phyloP scores from a whole-genome alignment of 2,329 filamentous ascomycete species.

The Podosphaera aphanis region DNA sequence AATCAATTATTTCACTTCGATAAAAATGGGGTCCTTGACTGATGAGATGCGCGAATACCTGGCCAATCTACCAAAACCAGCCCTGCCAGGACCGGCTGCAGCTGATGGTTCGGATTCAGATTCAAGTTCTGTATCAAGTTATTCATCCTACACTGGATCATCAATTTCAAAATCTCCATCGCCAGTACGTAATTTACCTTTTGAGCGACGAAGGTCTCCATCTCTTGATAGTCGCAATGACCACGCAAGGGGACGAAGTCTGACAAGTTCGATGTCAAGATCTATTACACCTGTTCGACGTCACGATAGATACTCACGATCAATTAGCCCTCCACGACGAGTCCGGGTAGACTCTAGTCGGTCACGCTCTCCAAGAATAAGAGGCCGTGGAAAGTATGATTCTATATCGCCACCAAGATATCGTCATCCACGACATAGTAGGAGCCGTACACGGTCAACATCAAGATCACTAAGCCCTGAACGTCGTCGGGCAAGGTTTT shows the following conservation, averaged over 20 bases:
- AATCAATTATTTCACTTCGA: constrained; percentile 98
- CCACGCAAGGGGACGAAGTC: constrained; percentile 10
- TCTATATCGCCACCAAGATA: neutral
- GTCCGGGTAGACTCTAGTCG: constrained; percentile 6
- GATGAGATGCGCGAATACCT: constrained; percentile 86
- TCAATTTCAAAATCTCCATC: constrained; percentile 26
- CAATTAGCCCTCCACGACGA: constrained; percentile 7
- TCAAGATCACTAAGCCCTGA: constrained; percentile 7
- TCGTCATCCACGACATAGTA: neutral
- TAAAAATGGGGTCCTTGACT: constrained; percentile 83
- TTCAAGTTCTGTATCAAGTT: constrained; percentile 47
- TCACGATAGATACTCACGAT: neutral
- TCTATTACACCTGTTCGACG: constrained; percentile 4
- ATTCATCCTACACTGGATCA: constrained; percentile 48
- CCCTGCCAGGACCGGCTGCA: constrained; percentile 41
- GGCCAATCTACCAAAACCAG: constrained; percentile 71
- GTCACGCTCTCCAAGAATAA: constrained; percentile 10
- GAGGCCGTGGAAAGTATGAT: neutral
- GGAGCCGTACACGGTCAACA: neutral
- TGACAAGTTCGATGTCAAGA: constrained; percentile 10
- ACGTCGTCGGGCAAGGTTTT: constrained; percentile 7
- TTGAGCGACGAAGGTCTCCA: constrained; percentile 1
- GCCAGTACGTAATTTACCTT: constrained; percentile 1
- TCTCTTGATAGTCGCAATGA: constrained; percentile 8
- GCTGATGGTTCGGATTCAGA: constrained; percentile 40